Base-by-base conservation (phyloP, 2,329 filamentous ascomycete species). In the Cryphonectria japonica region DNA sequence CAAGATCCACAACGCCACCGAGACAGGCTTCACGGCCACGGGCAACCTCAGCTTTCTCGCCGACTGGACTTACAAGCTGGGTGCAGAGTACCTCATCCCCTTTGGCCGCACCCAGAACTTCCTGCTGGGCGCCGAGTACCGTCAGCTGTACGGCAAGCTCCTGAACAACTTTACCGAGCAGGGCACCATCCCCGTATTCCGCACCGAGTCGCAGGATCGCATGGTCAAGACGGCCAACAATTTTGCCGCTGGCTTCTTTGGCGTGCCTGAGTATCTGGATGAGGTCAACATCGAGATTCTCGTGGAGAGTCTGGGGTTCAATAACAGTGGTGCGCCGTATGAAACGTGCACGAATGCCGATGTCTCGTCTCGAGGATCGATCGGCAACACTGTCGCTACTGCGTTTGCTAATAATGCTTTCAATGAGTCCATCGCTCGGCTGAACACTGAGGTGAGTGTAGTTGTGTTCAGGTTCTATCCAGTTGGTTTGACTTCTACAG, bases 111-210 rank as follows among this genome's bases (percentile, higher is more conserved):
- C 78, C 70, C 81, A 85, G 73, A 78, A 80, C 66, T 83, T 83
- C 73, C 73, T 82, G 16, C 77, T 83, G 3, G 82, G 82, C 11
- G 73, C 83, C 16, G 76, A 78, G 67, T 78, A 83, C 70, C 80
- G 82, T 22, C 79, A 83, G 72, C 77, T 83, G n/a, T 84, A 81
- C 61, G 79, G 82, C 9, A 76, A 81, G 63, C 78, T 83, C 16
- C 79, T 84, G 59, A 83, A 83, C 72, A 83, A 83, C 75, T 83
- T 83, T 70, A 80, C 78, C 46, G 76, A 75, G 67, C 77, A 79
- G 1, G 78, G 79, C 37, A 77, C 79, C 6, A 74, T 83, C 61
- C 81, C 82, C 29, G 80, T 83, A 22, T 82, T 80, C 72, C 76
- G 78, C 34, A 78, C 78, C 39, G 70, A 79, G 71, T 78, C 77